Percentiles rank a stretch among this genome's conserved stretches.
phyloP scores from a whole-genome alignment of 2,329 filamentous ascomycete genomes.

The Westerdykella sp. region DNA sequence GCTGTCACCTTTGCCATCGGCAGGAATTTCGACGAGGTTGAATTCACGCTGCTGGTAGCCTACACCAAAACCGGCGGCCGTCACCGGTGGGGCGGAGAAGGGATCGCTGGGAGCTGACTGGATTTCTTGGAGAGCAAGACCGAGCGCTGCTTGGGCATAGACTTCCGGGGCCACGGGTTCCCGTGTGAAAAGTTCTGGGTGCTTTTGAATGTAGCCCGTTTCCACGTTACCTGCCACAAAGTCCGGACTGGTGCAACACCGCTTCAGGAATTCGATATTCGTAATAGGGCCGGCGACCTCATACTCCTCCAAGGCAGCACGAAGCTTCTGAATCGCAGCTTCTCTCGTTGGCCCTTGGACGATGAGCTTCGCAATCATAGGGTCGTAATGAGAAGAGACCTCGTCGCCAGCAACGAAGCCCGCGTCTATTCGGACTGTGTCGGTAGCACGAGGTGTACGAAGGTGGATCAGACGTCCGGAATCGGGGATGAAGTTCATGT shows the following conservation, averaged over 20 bases:
- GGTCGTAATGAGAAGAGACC: conserved; percentile 91
- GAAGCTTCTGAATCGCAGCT: conserved; percentile 76
- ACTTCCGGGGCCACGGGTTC: conserved; percentile 61
- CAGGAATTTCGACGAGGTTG: conserved; percentile 45
- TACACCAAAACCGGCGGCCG: conserved; percentile 50
- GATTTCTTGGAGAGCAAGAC: conserved; percentile 52
- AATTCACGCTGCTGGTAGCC: conserved; percentile 60
- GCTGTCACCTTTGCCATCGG: conserved; percentile 37
- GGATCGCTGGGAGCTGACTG: conserved; percentile 18
- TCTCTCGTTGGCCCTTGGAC: conserved; percentile 73
- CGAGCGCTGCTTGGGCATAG: conserved; percentile 80
- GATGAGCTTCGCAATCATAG: conserved; percentile 98
- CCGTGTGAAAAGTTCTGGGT: conserved; percentile 70
- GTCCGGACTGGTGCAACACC: conserved; percentile 70
- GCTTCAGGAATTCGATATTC: conserved; percentile 95
- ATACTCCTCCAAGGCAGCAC: conserved; percentile 74
- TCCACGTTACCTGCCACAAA: conserved; percentile 87
- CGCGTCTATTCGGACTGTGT: conserved; percentile 82
- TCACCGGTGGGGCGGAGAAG: conserved; percentile 40
- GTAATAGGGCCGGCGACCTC: conserved; percentile 90
- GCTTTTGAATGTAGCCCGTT: conserved; percentile 92
- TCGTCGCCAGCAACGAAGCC: conserved; percentile 89
- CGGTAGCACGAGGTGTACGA: conserved; percentile 60
- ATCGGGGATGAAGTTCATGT: conserved; percentile 86
- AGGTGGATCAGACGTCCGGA: conserved; percentile 84